Conservation (phyloP, 257 asterid genomes). For the Nicotiana knightiana region DNA sequence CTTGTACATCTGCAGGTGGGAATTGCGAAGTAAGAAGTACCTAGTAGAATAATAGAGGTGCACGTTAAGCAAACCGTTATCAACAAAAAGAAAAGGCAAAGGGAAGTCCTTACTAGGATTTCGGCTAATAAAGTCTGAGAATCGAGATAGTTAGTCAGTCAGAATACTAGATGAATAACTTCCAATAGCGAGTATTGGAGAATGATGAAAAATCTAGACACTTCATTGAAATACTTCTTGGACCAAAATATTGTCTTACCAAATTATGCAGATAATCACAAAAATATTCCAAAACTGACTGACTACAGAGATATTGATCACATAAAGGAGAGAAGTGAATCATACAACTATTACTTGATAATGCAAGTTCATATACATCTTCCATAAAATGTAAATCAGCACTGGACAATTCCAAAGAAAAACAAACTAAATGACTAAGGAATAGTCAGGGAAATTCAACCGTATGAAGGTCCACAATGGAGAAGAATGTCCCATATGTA, state of each 20-base stretch:
- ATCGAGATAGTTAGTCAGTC: background rate
- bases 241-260: background rate
- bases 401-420: background rate
- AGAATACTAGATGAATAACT: background rate
- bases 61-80: background rate
- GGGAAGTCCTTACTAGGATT: background rate
- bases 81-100: background rate
- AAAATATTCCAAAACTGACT: background rate
- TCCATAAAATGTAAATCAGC: background rate
- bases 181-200: background rate
- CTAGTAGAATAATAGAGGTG: background rate
- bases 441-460: constrained; percentile 20
- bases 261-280: background rate
- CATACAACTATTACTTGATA: background rate
- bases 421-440: constrained; percentile 2
- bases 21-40: background rate
- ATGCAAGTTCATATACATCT: background rate
- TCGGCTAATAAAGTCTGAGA: background rate
- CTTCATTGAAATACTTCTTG: background rate
- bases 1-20: background rate
- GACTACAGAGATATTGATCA: background rate
- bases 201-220: constrained; percentile 2
- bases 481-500: constrained; percentile 74
- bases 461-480: constrained; percentile 99
- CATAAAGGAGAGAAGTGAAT: background rate